These are phyloP conservation scores for Phylloporus sp. DNA, from an alignment of 1,284 basidiomycete species.

Conservation along the genomic window DNA sequence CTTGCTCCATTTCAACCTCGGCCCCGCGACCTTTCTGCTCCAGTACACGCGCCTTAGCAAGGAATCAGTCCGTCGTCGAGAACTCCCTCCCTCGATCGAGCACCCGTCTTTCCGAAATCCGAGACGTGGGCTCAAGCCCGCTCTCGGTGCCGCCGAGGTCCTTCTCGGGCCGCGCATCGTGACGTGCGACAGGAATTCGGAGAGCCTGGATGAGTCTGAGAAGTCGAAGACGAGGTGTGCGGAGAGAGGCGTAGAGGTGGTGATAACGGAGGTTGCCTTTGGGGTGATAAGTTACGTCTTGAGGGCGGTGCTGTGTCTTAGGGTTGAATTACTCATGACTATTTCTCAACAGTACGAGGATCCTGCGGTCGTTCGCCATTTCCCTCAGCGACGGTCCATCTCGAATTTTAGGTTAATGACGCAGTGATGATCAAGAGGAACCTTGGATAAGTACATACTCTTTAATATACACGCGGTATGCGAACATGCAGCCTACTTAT, in stretches of 20 bases:
- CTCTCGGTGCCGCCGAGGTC: slow-evolving; percentile 40
- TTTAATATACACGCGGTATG: background rate
- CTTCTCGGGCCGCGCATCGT: slow-evolving; percentile 43
- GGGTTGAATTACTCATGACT: background rate
- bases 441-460: background rate
- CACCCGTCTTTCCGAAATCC: slow-evolving; percentile 46
- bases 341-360: slow-evolving; percentile 43
- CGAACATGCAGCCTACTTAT: no score
- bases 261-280: slow-evolving; percentile 34
- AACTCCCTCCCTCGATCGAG: slow-evolving; percentile 43
- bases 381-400: slow-evolving; percentile 46
- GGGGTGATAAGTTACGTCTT: slow-evolving; percentile 41
- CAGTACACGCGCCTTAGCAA: slow-evolving; percentile 45
- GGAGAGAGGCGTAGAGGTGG: slow-evolving; percentile 37
- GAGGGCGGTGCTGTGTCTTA: background rate
- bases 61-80: slow-evolving; percentile 44
- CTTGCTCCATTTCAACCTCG: slow-evolving; percentile 40
- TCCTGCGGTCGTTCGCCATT: slow-evolving; percentile 40
- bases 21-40: slow-evolving; percentile 38
- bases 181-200: slow-evolving; percentile 40
- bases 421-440: slow-evolving; percentile 14
- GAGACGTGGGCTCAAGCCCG: slow-evolving; percentile 29
- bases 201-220: slow-evolving; percentile 29
- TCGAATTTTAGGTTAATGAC: slow-evolving; percentile 47
- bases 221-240: slow-evolving; percentile 36